Evolutionary conservation across 2,329 filamentous ascomycete species (phyloP), one percentile per base, ranked within the genome.

Genomic region (Penicillium occitanis): DNA sequence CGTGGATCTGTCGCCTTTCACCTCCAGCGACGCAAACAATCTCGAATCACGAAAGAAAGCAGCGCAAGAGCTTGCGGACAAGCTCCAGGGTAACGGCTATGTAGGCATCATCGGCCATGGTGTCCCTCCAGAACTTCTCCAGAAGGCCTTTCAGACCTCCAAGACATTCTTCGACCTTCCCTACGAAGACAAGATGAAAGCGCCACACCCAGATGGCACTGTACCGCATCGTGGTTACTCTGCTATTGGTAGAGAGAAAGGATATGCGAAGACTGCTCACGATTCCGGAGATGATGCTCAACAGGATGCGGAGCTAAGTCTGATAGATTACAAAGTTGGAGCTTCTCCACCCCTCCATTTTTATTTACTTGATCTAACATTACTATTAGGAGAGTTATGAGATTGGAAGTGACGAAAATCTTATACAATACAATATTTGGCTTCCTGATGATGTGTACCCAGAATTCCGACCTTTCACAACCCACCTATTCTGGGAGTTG

Each of bases 161-260:
- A 66, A 80, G 67, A 71, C 73, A 53, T 73, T 82, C 6, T 82
- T 81, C 66, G 75, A 76, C 65, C 71, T 82, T 11, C 73, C 76
- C 0, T 71, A 68, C 5, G 76, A 78, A 50, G 73, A 79, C 64
- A 82, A 82, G 68, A 79, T 80, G 76, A 74, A 77, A 51, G 81
- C 80, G 2, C 79, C 79, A 2, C 80, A 82, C 71, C 80, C 81
- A 5, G 72, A 76, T 14, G 81, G 81, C 2, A 78, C 77, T 25
- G 74, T 71, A 28, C 77, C 82, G 1, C 82, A 84, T 69, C 77
- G 83, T 35, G 83, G 83, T 37, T 85, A 85, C 68, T 84, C 81
- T 1, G 81, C 80, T 76, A 81, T 81, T 0, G 82, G 82, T 0
- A 68, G 81, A 50, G 82, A 85, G 70, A 83, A 84, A 68, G 81